Base-by-base conservation (phyloP, 2,329 filamentous ascomycete species). In the Xylaria hypoxylon region DNA sequence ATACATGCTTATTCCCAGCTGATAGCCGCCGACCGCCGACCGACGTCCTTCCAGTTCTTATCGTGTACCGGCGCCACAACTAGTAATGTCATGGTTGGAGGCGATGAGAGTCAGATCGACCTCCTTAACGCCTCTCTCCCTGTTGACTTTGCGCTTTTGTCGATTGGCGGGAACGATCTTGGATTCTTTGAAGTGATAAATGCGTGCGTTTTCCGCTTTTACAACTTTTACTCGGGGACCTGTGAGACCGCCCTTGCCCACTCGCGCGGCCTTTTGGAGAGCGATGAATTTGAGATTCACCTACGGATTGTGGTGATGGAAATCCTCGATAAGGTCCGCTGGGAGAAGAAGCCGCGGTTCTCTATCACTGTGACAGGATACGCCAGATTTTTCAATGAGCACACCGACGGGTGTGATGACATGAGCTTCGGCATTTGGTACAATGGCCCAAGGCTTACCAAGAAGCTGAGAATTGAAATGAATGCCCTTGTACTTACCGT, bases 101-200 rank as follows among this genome's bases (percentile, higher is more conserved):
- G 77, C 35, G 72, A 75, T 17, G 67, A 70, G 28, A 80, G 80
- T 67, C 83, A 84, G 73, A 75, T 84, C 60, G 81, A 82, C 65
- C 65, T 67, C 15, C 77, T 84, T 71, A 79, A 82, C 71, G 73
- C 73, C 4, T 78, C 79, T 8, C 67, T 73, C 0, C 78, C 78
- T 1, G 71, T 75, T 24, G 80, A 82, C 70, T 83, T 84, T 66
- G 81, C 81, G 2, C 78, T 83, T 0, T 75, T 84, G 5, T 83
- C 81, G n/a, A 77, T 84, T 35, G 82, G 82, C 52, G 82, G 82
- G 17, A 84, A 84, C 72, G 83, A 84, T 68, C 77, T 84, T 8
- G 82, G 81, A 68, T 84, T 84, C 76, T 84, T 83, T 68, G 79
- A 81, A 42, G 80, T 84, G 22, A 82, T 84, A 73, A 84, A 84